Evolutionary conservation across 2,329 filamentous ascomycete genomes (phyloP), one percentile per base, ranked within the genome.

Genomic region (Coniosporium tulheliwenetii): DNA sequence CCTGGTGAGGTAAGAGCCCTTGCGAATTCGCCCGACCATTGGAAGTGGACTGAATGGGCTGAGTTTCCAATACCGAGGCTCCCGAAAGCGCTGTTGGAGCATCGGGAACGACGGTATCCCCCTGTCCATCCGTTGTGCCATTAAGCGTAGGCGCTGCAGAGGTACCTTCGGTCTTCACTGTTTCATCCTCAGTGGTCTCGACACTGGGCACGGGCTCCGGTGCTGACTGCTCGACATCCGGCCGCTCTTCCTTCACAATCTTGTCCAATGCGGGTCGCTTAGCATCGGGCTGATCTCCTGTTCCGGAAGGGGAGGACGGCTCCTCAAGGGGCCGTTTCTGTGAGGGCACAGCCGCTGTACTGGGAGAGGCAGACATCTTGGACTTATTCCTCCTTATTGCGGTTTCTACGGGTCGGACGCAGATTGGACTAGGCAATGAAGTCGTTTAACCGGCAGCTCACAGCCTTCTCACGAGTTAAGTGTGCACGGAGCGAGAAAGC

Each of bases 211-310:
- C 29, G n/a, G 38, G 39, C 35, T 39, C 43, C 34, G 39, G 37
- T 37, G 42, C 40, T 26, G 7, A 26, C 12, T 15, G 29, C 10
- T 72, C 68, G 45, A 73, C 69, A 42, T 75, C 70, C 19, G 73
- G 50, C 35, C 46, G 55, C 5, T 66, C 77, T 41, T 75, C 79
- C 60, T 82, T 85, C 52, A 82, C 71, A 51, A 86, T 71, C 69
- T 96, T 98, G 66, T 96, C 89, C 47, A 98, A 77, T 33, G 91
- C 91, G 38, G 85, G 91, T 51, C 91, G 84, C 69, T 98, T 98
- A 47, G 91, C 91, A 52, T 98, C 91, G 41, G 93, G 91, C 60
- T 95, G 87, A 54, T 96, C 91, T 58, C 77, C 85, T 33, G 82
- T 81, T 47, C 83, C 83, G 30, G 86, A 93, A 31, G 91, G 91